These are phyloP conservation scores for Penicillium lagena DNA, from an alignment of 495 filamentous ascomycete species.

Conservation along the genomic window DNA sequence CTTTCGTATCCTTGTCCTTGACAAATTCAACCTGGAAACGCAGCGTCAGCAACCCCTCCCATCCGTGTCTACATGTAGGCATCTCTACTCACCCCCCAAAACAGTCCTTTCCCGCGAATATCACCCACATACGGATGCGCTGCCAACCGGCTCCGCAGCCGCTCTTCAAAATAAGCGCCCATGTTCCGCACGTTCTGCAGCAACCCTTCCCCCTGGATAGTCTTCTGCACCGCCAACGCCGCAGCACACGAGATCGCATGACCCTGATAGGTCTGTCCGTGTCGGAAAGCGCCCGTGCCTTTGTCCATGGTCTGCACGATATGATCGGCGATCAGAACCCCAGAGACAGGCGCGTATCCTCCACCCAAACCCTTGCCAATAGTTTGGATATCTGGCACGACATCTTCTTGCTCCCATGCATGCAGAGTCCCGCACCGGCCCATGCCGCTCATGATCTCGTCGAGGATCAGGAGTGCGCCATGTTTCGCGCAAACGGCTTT, in stretches of 20 bases:
- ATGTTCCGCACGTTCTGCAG: conserved; percentile 41
- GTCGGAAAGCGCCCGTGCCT: conserved; percentile 49
- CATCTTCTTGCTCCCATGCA: conserved; percentile 59
- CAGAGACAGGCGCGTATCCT: conserved; percentile 58
- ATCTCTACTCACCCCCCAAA: conserved; percentile 44
- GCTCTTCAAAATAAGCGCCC: conserved; percentile 35
- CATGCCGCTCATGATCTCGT: conserved; percentile 80
- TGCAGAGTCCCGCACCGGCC: conserved; percentile 62
- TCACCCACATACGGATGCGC: conserved; percentile 44
- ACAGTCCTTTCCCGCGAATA: conserved; percentile 51
- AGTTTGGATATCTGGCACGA: conserved; percentile 61
- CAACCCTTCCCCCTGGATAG: conserved; percentile 40
- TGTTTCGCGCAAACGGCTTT: conserved; percentile 55
- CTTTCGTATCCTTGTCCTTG: conserved; percentile 46
- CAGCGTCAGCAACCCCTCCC: background rate
- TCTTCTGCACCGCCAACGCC: conserved; percentile 48
- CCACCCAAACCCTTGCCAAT: conserved; percentile 67
- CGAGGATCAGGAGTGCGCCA: conserved; percentile 62
- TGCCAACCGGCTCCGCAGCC: conserved; percentile 27
- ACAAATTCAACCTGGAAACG: conserved; percentile 50
- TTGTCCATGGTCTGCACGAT: conserved; percentile 49
- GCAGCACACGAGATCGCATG: conserved; percentile 52
- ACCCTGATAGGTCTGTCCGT: conserved; percentile 56
- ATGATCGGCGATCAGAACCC: conserved; percentile 45
- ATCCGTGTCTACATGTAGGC: too few relatives aligned